phyloP scores from a whole-genome alignment of 495 filamentous ascomycete species.

The Aspergillus egyptiacus region DNA sequence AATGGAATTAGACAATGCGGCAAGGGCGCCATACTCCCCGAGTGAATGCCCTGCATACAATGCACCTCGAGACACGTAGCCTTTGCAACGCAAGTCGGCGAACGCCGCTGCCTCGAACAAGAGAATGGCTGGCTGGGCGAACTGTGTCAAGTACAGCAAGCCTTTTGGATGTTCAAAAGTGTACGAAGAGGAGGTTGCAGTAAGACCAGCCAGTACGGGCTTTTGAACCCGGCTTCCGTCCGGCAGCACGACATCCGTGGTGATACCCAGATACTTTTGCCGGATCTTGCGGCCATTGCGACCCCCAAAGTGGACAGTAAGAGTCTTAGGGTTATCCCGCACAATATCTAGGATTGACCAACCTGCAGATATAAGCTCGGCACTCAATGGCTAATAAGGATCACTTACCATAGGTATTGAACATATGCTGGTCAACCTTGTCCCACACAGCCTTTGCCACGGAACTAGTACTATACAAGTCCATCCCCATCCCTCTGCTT shows the following conservation, averaged over 20 bases:
- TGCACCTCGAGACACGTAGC: constrained; percentile 22
- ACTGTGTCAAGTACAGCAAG: constrained; percentile 36
- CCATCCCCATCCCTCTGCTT: constrained; percentile 38
- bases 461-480: constrained; percentile 28
- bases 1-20: constrained; percentile 24
- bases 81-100: constrained; percentile 25
- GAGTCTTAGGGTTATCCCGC: constrained; percentile 31
- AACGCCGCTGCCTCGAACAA: constrained; percentile 33
- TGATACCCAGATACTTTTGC: constrained; percentile 33
- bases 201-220: constrained; percentile 23
- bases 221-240: constrained; percentile 12
- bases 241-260: constrained; percentile 6
- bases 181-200: constrained; percentile 20
- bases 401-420: constrained; percentile 31
- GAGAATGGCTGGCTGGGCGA: constrained; percentile 37
- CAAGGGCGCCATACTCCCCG: constrained; percentile 36
- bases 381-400: neutral
- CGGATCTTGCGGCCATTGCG: constrained; percentile 27
- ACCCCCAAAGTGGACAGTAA: constrained; percentile 40
- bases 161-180: constrained; percentile 29
- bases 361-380: constrained; percentile 22
- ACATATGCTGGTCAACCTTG: constrained; percentile 28
- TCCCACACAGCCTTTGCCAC: constrained; percentile 37
- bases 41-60: constrained; percentile 40
- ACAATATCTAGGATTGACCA: constrained; percentile 36